phyloP scores from a whole-genome alignment of 352 stramenopile genomes.

The Globisporangium orthogonon region DNA sequence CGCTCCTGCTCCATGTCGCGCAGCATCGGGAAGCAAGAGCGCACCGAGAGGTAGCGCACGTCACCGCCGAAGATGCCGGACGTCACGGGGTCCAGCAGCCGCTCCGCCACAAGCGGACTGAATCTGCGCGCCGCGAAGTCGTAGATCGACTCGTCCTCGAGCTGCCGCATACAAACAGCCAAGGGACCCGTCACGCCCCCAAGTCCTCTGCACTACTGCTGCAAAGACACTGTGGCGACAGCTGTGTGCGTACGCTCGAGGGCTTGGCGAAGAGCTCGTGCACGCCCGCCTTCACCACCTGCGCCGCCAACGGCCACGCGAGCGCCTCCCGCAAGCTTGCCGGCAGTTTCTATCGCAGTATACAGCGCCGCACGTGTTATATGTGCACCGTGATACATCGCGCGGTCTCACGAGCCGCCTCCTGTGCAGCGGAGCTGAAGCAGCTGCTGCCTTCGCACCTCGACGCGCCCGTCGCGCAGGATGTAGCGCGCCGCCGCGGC shows the following conservation, averaged over 20 bases:
- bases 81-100: conserved; percentile 69
- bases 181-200: not conserved
- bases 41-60: conserved; percentile 69
- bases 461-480: conserved; percentile 55
- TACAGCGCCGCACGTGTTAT: not conserved
- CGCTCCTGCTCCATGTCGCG: conserved; percentile 69
- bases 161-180: conserved; percentile 8
- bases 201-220: not conserved
- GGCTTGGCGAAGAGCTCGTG: conserved; percentile 54
- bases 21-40: conserved; percentile 76
- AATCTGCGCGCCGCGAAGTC: conserved; percentile 74
- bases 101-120: conserved; percentile 69
- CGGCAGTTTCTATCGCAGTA: conserved; percentile 49
- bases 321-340: conserved; percentile 46
- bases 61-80: conserved; percentile 88
- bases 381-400: not conserved
- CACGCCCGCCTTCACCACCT: conserved; percentile 49
- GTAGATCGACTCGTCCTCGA: conserved; percentile 76
- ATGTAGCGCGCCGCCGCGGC: conserved; percentile 70
- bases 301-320: conserved; percentile 49
- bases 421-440: not conserved
- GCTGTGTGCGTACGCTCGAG: conserved; percentile 11
- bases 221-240: not conserved
- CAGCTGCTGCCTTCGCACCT: conserved; percentile 20
- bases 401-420: not conserved